phyloP scores from a whole-genome alignment of 768 basidiomycete species.

The Leccinellum albellum region DNA sequence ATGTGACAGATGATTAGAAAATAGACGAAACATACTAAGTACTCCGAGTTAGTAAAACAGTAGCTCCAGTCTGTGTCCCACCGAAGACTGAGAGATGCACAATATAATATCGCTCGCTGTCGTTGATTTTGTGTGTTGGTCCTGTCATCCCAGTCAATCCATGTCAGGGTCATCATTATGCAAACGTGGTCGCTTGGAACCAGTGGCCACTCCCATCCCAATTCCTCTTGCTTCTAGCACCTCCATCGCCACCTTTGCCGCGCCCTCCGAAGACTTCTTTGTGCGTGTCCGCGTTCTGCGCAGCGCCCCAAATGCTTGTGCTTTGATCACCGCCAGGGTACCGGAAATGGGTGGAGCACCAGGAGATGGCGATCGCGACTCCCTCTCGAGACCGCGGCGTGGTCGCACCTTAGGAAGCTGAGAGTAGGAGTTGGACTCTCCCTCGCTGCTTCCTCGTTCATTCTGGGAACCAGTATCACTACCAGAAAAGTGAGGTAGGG shows the following conservation, averaged over 20 bases:
- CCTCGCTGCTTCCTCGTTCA: conserved; percentile 55
- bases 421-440: conserved; percentile 44
- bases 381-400: conserved; percentile 47
- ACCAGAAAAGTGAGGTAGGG: conserved; percentile 45
- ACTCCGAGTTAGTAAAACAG: conserved; percentile 29
- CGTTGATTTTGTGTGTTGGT: conserved; percentile 14
- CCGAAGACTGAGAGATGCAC: conserved; percentile 23
- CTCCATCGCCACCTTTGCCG: conserved; percentile 72
- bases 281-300: conserved; percentile 72
- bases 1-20: conserved; percentile 32
- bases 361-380: conserved; percentile 47
- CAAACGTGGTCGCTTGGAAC: conserved; percentile 43
- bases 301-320: conserved; percentile 82
- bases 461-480: conserved; percentile 51
- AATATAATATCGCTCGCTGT: conserved; percentile 27
- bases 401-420: conserved; percentile 42
- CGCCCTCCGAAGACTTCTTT: conserved; percentile 68
- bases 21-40: conserved; percentile 31
- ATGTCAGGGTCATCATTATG: conserved; percentile 51
- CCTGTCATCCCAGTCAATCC: conserved; percentile 20
- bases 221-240: conserved; percentile 81
- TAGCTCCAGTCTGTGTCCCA: conserved; percentile 25
- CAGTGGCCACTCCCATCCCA: conserved; percentile 41
- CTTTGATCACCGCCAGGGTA: conserved; percentile 87
- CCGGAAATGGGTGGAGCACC: conserved; percentile 56